A percentile compares a stretch with the other conserved stretches of the same genome.
Evolutionary conservation across 1,284 basidiomycete species (phyloP).

Genomic region (Marasmius sp.): DNA sequence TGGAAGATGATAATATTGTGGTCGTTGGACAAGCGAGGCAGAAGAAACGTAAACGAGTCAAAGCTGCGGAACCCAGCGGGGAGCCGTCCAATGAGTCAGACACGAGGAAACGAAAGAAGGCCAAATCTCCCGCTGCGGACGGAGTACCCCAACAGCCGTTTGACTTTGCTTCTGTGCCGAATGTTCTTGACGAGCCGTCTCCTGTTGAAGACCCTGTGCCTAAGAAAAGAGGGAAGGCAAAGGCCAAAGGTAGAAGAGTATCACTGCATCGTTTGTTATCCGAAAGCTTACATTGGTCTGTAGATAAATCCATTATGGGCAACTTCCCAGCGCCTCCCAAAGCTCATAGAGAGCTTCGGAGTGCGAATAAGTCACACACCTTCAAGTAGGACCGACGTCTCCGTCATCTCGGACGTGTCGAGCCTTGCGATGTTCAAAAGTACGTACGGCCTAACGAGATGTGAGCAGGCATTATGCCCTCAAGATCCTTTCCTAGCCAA

Average conservation of each 20-base stretch:
- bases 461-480: background rate
- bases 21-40: conserved; percentile 63
- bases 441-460: background rate
- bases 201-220: conserved; percentile 32
- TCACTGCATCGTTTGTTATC: background rate
- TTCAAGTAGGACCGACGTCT: conserved; percentile 44
- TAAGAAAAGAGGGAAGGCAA: conserved; percentile 44
- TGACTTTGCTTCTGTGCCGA: conserved; percentile 74
- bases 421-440: background rate
- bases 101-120: conserved; percentile 5
- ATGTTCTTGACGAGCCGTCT: conserved; percentile 72
- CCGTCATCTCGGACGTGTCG: background rate
- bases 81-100: background rate
- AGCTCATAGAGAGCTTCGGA: conserved; percentile 64
- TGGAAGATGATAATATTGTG: conserved; percentile 64
- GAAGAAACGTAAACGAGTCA: conserved; percentile 61
- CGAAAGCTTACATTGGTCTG: conserved; percentile 4
- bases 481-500: background rate
- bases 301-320: conserved; percentile 46
- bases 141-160: conserved; percentile 47
- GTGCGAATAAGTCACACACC: conserved; percentile 70
- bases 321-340: conserved; percentile 69
- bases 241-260: conserved; percentile 50
- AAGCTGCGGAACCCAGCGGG: conserved; percentile 9
- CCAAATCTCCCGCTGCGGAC: background rate